Conservation (phyloP, 1,284 basidiomycete species). For the Caloboletus inedulis region DNA sequence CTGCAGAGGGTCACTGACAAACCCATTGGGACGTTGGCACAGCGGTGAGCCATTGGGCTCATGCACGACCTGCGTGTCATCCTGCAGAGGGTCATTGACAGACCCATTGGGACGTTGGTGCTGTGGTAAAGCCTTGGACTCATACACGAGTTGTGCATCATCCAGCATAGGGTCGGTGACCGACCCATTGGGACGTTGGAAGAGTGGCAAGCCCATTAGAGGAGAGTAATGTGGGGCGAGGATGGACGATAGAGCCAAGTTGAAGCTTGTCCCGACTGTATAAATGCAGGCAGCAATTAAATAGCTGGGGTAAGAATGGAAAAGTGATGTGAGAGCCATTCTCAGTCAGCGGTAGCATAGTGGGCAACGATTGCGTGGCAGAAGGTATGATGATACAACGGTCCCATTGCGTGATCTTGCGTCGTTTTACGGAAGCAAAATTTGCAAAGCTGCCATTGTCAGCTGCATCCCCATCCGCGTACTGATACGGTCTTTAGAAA, state of each 20-base stretch:
- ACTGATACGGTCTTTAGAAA: not conserved
- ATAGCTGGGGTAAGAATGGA: not conserved
- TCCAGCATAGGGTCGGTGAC: not conserved
- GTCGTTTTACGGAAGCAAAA: slow-evolving; percentile 16
- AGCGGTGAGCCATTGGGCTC: slow-evolving; percentile 25
- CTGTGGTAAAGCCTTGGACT: slow-evolving; percentile 28
- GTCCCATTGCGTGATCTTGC: slow-evolving; percentile 34
- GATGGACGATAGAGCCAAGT: not conserved
- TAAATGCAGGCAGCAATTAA: slow-evolving; percentile 4
- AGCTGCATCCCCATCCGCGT: not conserved
- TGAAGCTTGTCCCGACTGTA: not conserved
- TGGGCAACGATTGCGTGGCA: slow-evolving; percentile 5
- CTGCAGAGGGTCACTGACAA: not conserved
- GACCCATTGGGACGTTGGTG: slow-evolving; percentile 30
- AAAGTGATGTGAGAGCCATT: not conserved
- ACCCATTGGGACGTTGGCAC: slow-evolving; percentile 30
- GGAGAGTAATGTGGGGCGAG: not conserved
- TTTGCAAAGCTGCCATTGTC: slow-evolving; percentile 4
- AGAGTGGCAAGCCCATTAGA: slow-evolving; percentile 35
- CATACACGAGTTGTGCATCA: not conserved
- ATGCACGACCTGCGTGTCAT: not conserved
- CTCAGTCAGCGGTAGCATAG: not conserved
- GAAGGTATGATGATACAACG: slow-evolving; percentile 15
- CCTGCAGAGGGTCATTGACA: not conserved
- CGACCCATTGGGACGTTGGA: slow-evolving; percentile 29